phyloP scores from a whole-genome alignment of 805 yeast genomes.

The Jamesozyma lodderae region DNA sequence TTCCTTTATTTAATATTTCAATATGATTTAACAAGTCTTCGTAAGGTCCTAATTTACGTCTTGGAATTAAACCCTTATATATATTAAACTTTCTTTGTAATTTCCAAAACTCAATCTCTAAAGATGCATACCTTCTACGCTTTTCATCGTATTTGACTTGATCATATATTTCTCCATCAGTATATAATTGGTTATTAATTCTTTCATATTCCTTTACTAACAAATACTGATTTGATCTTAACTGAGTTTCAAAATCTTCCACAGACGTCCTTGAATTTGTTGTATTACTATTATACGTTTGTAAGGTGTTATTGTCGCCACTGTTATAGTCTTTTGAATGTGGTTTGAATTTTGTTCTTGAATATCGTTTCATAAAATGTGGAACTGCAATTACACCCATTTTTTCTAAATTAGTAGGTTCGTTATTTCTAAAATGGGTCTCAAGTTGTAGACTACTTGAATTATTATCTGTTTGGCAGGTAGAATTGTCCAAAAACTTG shows the following conservation, averaged over 20 bases:
- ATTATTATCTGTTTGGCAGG: too few species aligned
- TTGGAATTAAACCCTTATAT: slow-evolving; percentile 11
- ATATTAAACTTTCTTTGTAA: slow-evolving; percentile 18
- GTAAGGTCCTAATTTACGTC: slow-evolving; percentile 14
- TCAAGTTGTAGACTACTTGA: too few species aligned
- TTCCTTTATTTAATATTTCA: slow-evolving; percentile 18
- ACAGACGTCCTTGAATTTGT: background rate
- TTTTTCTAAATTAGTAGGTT: slow-evolving; percentile 4
- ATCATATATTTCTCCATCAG: background rate
- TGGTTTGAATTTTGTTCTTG: background rate
- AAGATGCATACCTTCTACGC: slow-evolving; percentile 9
- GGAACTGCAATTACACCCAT: slow-evolving; percentile 9
- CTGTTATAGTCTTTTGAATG: too few species aligned
- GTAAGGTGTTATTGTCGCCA: too few species aligned
- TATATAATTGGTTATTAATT: slow-evolving; percentile 3
- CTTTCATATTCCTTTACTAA: slow-evolving; percentile 1
- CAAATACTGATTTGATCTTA: background rate
- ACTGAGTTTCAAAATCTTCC: slow-evolving; percentile 1
- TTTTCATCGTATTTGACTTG: slow-evolving; percentile 6
- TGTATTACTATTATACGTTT: too few species aligned
- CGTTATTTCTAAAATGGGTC: too few species aligned
- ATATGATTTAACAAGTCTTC: slow-evolving; percentile 20
- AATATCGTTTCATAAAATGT: slow-evolving; percentile 8
- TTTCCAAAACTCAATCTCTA: slow-evolving; percentile 20
- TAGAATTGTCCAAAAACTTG: too few species aligned